phyloP scores from a whole-genome alignment of 2,329 filamentous ascomycete species.

The Annulohypoxylon truncatum region DNA sequence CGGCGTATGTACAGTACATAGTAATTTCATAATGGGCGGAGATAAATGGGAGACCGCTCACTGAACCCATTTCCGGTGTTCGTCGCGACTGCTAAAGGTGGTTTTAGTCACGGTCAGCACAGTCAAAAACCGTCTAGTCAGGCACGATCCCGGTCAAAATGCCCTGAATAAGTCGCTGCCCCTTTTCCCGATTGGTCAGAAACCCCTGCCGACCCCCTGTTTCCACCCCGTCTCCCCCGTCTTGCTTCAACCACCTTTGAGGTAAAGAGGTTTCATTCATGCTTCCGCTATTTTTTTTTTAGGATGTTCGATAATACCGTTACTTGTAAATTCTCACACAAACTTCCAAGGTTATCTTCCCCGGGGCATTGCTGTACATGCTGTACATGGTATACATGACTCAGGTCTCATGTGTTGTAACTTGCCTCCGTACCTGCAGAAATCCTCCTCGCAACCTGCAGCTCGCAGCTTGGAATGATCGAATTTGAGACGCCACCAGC shows the following conservation, averaged over 20 bases:
- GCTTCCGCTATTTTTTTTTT: slow-evolving; percentile 25
- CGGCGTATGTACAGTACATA: neutral
- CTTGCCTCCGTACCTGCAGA: slow-evolving; percentile 26
- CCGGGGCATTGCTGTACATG: slow-evolving; percentile 18
- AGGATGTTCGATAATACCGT: slow-evolving; percentile 12
- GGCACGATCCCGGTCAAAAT: slow-evolving; percentile 17
- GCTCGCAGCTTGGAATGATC: slow-evolving; percentile 20
- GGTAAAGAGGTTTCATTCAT: slow-evolving; percentile 32
- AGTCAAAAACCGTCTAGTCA: slow-evolving; percentile 23
- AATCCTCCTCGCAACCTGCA: neutral
- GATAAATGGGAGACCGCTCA: slow-evolving; percentile 6
- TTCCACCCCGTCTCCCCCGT: slow-evolving; percentile 19
- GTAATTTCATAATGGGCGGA: slow-evolving; percentile 18
- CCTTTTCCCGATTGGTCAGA: slow-evolving; percentile 41
- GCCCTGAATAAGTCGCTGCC: slow-evolving; percentile 31
- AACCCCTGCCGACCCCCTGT: slow-evolving; percentile 5
- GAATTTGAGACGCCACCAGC: slow-evolving; percentile 34
- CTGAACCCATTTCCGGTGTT: slow-evolving; percentile 1
- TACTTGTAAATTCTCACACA: slow-evolving; percentile 9
- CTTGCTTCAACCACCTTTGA: slow-evolving; percentile 31
- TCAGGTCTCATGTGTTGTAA: neutral
- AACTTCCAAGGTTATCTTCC: neutral
- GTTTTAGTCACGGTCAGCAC: slow-evolving; percentile 12
- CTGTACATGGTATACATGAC: neutral
- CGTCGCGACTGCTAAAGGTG: neutral